Evolutionary conservation across 305 asterid species (phyloP).

Genomic region (Fraxinus xanthoxyloides): DNA sequence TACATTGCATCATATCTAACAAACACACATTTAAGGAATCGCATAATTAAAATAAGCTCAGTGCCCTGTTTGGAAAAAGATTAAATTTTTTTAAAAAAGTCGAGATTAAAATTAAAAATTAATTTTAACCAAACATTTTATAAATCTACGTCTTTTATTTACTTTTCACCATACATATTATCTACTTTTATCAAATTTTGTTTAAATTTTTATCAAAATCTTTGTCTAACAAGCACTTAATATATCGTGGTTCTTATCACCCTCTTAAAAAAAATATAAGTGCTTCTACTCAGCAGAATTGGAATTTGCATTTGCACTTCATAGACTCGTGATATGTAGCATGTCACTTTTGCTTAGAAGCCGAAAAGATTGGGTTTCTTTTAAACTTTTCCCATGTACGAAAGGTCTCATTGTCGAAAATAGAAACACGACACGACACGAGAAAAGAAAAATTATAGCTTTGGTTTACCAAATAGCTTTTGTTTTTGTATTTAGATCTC

Average conservation of each 20-base stretch:
- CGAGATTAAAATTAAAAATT: not conserved
- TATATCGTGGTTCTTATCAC: not conserved
- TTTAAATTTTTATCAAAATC: not conserved
- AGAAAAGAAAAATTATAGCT: not conserved
- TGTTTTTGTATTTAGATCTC: not conserved
- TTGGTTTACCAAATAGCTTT: not conserved
- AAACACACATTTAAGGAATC: not conserved
- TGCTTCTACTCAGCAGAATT: not conserved
- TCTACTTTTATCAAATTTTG: not conserved
- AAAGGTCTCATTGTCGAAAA: not conserved
- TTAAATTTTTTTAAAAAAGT: too few relatives aligned
- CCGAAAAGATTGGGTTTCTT: not conserved
- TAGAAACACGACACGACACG: not conserved
- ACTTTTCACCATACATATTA: too few relatives aligned
- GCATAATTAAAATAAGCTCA: not conserved
- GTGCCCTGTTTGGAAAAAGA: not conserved
- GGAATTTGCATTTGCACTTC: not conserved
- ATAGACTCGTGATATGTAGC: not conserved
- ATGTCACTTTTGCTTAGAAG: not conserved
- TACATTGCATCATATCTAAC: slow-evolving; percentile 34
- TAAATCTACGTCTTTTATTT: not conserved
- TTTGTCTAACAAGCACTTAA: not conserved
- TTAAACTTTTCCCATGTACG: not conserved
- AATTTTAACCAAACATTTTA: not conserved
- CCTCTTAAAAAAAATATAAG: not conserved